Evolutionary conservation across 2,329 filamentous ascomycete genomes (phyloP).

Genomic region (Chrysosporium keratinophilum): DNA sequence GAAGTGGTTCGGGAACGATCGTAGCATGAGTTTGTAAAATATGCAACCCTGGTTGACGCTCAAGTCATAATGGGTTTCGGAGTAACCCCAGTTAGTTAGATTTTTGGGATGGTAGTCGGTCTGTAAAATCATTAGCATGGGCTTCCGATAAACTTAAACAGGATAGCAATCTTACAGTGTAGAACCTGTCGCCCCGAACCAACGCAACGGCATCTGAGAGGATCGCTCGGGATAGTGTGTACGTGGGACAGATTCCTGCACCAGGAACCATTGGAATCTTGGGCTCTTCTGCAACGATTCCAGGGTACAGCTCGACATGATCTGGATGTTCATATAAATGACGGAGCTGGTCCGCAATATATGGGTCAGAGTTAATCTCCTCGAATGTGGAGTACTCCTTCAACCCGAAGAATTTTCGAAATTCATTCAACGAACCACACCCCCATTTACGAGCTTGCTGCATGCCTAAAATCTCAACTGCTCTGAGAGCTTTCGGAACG

Average conservation of each 20-base stretch:
- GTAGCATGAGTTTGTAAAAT: slow-evolving; percentile 25
- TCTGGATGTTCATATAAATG: slow-evolving; percentile 54
- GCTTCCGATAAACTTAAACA: too few relatives aligned
- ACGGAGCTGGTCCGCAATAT: slow-evolving; percentile 47
- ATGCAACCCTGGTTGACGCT: slow-evolving; percentile 22
- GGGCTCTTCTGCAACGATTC: slow-evolving; percentile 43
- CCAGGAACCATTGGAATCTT: slow-evolving; percentile 31
- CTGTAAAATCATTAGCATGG: slow-evolving; percentile 7
- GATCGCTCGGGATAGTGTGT: slow-evolving; percentile 32
- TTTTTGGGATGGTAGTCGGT: slow-evolving; percentile 22
- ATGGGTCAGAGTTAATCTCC: slow-evolving; percentile 48
- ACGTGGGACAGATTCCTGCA: slow-evolving; percentile 31
- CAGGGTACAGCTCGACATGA: slow-evolving; percentile 60
- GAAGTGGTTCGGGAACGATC: slow-evolving; percentile 23
- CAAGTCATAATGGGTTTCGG: slow-evolving; percentile 24
- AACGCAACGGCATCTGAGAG: slow-evolving; percentile 37
- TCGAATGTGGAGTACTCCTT: slow-evolving; percentile 47
- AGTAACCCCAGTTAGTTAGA: slow-evolving; percentile 34
- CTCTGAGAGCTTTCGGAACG: slow-evolving; percentile 60
- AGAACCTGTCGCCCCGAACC: slow-evolving; percentile 34
- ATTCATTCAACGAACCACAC: slow-evolving; percentile 40
- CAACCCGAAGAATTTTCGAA: slow-evolving; percentile 53
- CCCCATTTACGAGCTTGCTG: slow-evolving; percentile 62
- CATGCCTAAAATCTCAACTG: slow-evolving; percentile 70
- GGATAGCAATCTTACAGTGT: slow-evolving; percentile 23